phyloP scores from a whole-genome alignment of 208 protist species.

The Leishmania tarentolae region DNA sequence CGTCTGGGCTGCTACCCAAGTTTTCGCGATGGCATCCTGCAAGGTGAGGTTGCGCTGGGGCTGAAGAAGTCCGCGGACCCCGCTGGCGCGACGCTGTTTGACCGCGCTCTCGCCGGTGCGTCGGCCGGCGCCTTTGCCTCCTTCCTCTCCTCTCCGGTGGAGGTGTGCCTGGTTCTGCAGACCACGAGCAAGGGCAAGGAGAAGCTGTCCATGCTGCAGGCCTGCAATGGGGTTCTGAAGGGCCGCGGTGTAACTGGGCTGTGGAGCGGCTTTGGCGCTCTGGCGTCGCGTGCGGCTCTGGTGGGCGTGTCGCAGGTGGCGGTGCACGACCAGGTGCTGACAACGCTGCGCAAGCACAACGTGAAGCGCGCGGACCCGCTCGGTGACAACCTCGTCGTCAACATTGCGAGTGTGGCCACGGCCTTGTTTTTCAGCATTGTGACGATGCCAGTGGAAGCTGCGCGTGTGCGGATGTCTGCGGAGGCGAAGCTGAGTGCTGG shows the following conservation, averaged over 20 bases:
- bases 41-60: conserved; percentile 45
- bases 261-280: conserved; percentile 85
- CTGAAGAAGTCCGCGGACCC: conserved; percentile 49
- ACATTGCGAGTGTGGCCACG: conserved; percentile 77
- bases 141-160: conserved; percentile 83
- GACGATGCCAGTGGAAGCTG: conserved; percentile 92
- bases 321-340: conserved; percentile 92
- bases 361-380: conserved; percentile 26
- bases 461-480: conserved; percentile 87
- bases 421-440: conserved; percentile 84
- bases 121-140: conserved; percentile 81
- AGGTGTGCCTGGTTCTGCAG: conserved; percentile 93
- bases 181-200: conserved; percentile 69
- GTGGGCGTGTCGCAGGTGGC: conserved; percentile 91
- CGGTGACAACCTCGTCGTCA: conserved; percentile 79
- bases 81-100: conserved; percentile 53
- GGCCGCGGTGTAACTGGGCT: conserved; percentile 65
- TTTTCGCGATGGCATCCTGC: conserved; percentile 81
- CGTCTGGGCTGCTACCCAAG: conserved; percentile 91
- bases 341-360: conserved; percentile 65
- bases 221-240: conserved; percentile 45
- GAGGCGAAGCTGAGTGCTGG: conserved; percentile 69
- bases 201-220: conserved; percentile 56
- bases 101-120: conserved; percentile 79
- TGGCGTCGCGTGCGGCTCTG: conserved; percentile 81